Base-by-base conservation (phyloP, 805 yeast species). In the Candida khao-thaluensis region DNA sequence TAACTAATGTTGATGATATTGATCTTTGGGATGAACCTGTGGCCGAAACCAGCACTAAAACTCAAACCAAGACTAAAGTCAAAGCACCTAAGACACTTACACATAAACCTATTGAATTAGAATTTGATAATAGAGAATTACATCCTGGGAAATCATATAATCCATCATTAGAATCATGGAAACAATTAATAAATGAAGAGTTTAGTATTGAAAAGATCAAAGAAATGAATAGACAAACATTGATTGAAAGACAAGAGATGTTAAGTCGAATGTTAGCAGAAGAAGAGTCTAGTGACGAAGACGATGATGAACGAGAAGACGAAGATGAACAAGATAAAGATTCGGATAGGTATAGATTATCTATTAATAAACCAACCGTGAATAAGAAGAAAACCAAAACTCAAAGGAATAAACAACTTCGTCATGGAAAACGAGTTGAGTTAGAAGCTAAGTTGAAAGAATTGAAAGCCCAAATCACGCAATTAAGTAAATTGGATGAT, bases 101-200 rank as follows among this genome's bases (percentile, higher is more conserved):
- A 16, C 37, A 64, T 22, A 66, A 65, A 2, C 82, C 95, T 1
- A 57, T 80, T n/a, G 51, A 52, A 29, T 75, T 86, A 12, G 72
- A 69, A 42, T 3, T 17, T 18, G 71, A 72, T n/a, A 52, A 64
- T 33, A 80, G 71, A 10, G 51, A 54, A 7, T 52, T 80, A 3
- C 82, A 82, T 51, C 93, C 82, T 2, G 98, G 98, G 40, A 85
- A 84, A 59, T 90, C 98, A 2, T 93, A 88, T 57, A 93, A 93
- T 57, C 99, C 99, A 17, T 74, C 91, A 9, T 69, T 81, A 47
- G 84, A 82, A 40, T 78, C 85, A 18, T 93, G 99, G 99, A 79
- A 79, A 51, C 62, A 60, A 14, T 71, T 90, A 50, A 76, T 93
- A 37, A 67, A 76, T 38, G 66, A 71, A 38, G 97, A 89, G 61